Conservation (phyloP, 1,139 yeast species). For the Yamadazyma friedrichii region DNA sequence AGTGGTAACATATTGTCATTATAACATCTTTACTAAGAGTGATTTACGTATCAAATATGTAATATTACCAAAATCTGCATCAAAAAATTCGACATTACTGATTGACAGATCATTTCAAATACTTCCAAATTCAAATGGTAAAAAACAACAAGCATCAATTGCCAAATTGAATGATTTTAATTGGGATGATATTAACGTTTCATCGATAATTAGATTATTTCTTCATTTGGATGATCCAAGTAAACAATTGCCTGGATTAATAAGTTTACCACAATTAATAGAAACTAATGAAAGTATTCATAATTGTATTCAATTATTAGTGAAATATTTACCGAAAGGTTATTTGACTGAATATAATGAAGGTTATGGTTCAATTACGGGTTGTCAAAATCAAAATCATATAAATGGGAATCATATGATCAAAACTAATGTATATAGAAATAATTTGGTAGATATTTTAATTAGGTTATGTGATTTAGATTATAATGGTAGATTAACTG, state of each 20-base stretch:
- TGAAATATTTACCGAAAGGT: conserved; percentile 28
- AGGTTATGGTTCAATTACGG: conserved; percentile 28
- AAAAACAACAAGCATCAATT: conserved; percentile 17
- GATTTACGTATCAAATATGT: conserved; percentile 44
- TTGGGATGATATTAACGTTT: conserved; percentile 40
- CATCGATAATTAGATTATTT: conserved; percentile 33
- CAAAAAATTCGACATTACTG: conserved; percentile 20
- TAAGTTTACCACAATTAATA: conserved; percentile 25
- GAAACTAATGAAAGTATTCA: conserved; percentile 17
- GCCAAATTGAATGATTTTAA: conserved; percentile 8
- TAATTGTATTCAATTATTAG: conserved; percentile 19
- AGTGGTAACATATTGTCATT: conserved; percentile 49
- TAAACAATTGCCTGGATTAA: conserved; percentile 34
- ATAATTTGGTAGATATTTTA: conserved; percentile 32
- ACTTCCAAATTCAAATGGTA: conserved; percentile 17
- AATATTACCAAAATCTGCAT: conserved; percentile 22
- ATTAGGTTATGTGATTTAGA: conserved; percentile 24
- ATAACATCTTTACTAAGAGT: conserved; percentile 47
- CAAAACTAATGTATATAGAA: conserved; percentile 32
- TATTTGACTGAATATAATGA: conserved; percentile 26
- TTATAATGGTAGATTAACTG: conserved; percentile 18
- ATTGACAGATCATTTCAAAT: conserved; percentile 33
- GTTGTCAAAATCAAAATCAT: conserved; percentile 20
- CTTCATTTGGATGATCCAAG: conserved; percentile 34
- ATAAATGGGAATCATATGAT: background rate